A percentile compares a stretch with the other conserved stretches of the same genome.
These are phyloP conservation scores for Linum usitatissimum DNA, from an alignment of 345 rosid genomes.

Conservation along the genomic window DNA sequence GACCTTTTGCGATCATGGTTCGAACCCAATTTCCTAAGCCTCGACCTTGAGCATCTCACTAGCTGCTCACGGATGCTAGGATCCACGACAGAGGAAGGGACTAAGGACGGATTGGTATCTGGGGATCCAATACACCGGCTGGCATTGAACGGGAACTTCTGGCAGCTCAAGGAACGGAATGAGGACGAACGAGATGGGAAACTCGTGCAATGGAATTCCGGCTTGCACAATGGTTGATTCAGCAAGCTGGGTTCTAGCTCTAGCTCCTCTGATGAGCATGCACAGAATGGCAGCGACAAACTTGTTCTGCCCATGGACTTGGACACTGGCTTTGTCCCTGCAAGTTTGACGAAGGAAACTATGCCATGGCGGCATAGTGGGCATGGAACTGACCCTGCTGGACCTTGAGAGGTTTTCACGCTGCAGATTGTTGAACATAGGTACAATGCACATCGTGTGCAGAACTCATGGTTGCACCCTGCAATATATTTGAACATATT, in stretches of 20 bases:
- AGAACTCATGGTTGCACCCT: constrained; percentile 91
- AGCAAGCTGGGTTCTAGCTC: constrained; percentile 46
- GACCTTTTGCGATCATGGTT: constrained; percentile 41
- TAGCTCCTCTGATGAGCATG: constrained; percentile 54
- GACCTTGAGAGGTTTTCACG: constrained; percentile 35
- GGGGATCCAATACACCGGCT: constrained; percentile 66
- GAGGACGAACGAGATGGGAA: constrained; percentile 57
- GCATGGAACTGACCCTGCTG: constrained; percentile 70
- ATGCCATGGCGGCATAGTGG: constrained; percentile 89
- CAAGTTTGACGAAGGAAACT: constrained; percentile 63
- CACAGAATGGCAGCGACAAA: constrained; percentile 61
- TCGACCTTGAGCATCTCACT: constrained; percentile 41
- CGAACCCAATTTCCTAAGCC: constrained; percentile 40
- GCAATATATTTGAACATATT: constrained; percentile 10
- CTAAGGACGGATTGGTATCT: constrained; percentile 40
- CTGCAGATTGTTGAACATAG: constrained; percentile 62
- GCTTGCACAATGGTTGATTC: constrained; percentile 58
- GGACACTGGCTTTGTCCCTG: constrained; percentile 27
- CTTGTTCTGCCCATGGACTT: constrained; percentile 53
- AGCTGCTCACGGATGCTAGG: constrained; percentile 26
- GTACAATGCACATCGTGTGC: constrained; percentile 75
- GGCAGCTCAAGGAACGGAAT: constrained; percentile 63
- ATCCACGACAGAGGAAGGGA: constrained; percentile 27
- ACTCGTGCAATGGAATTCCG: constrained; percentile 36
- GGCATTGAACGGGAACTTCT: constrained; percentile 42